These are phyloP conservation scores for Microstegium vimineum DNA, from an alignment of 176 grass and related monocot species.

Conservation along the genomic window DNA sequence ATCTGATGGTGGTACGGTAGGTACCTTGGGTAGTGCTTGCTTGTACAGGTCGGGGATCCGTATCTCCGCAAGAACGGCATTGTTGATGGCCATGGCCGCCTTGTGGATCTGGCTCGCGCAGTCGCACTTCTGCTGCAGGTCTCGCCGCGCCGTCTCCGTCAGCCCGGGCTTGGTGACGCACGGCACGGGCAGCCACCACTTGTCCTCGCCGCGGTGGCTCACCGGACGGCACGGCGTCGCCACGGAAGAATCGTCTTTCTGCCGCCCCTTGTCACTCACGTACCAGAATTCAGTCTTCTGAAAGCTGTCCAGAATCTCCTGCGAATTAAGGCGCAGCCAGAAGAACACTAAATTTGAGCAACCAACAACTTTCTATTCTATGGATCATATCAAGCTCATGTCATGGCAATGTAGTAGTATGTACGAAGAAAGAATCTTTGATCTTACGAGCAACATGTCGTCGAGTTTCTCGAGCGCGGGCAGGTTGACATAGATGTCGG, in stretches of 20 bases:
- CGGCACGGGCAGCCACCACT: slow-evolving; percentile 93
- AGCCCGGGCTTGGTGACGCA: slow-evolving; percentile 65
- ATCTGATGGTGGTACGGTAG: background rate
- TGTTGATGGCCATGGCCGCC: slow-evolving; percentile 91
- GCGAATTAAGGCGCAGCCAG: background rate
- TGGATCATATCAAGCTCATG: background rate
- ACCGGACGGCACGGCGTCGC: slow-evolving; percentile 32
- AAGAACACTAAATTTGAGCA: background rate
- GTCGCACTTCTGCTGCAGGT: slow-evolving; percentile 68
- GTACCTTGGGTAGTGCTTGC: slow-evolving; percentile 71
- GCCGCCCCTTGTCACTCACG: slow-evolving; percentile 46
- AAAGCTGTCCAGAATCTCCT: slow-evolving; percentile 77
- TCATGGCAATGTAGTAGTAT: background rate
- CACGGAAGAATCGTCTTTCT: slow-evolving; percentile 20
- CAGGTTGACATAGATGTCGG: slow-evolving; percentile 84
- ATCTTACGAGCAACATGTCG: slow-evolving; percentile 77
- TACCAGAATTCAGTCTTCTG: slow-evolving; percentile 97
- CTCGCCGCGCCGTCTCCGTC: slow-evolving; percentile 50
- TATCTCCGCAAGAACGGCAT: slow-evolving; percentile 55
- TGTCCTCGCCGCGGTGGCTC: slow-evolving; percentile 51
- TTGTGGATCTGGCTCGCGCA: slow-evolving; percentile 88
- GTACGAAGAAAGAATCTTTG: background rate
- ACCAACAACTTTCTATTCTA: background rate
- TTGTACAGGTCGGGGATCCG: slow-evolving; percentile 65
- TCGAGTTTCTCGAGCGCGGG: slow-evolving; percentile 89